phyloP scores from a whole-genome alignment of 1,139 yeast species.

The Saccharomyces hybrid region DNA sequence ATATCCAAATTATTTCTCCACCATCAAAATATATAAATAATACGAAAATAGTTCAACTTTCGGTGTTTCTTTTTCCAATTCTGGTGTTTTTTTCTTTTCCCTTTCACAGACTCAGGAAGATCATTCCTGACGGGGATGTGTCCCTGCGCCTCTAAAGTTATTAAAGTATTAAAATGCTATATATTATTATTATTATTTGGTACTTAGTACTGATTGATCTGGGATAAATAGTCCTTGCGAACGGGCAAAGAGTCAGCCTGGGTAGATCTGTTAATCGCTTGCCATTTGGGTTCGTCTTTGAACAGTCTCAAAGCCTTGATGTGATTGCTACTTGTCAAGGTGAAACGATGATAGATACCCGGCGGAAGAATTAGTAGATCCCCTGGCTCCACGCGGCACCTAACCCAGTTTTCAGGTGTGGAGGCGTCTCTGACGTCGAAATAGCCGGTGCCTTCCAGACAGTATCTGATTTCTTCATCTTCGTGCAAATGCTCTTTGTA shows the following conservation, averaged over 20 bases:
- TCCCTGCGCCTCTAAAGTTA: neutral
- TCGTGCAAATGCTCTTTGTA: slow-evolving; percentile 89
- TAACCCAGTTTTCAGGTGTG: slow-evolving; percentile 63
- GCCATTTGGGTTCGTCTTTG: slow-evolving; percentile 95
- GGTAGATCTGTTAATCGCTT: slow-evolving; percentile 66
- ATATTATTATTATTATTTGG: neutral
- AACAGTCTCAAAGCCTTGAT: slow-evolving; percentile 78
- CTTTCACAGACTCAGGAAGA: neutral
- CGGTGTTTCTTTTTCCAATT: neutral
- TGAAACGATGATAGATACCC: slow-evolving; percentile 88
- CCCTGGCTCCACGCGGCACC: slow-evolving; percentile 54
- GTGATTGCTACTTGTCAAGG: slow-evolving; percentile 54
- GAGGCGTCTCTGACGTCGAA: slow-evolving; percentile 75
- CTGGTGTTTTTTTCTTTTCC: neutral
- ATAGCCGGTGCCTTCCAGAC: slow-evolving; percentile 83
- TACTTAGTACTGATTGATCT: slow-evolving; percentile 13
- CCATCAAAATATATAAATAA: neutral
- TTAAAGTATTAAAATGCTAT: neutral
- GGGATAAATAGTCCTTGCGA: slow-evolving; percentile 38
- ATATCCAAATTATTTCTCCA: neutral
- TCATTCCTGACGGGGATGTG: neutral
- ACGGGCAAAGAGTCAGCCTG: slow-evolving; percentile 37
- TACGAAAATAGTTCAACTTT: neutral
- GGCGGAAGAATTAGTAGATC: slow-evolving; percentile 79
- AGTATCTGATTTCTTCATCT: slow-evolving; percentile 92